Percentiles rank a stretch among this genome's conserved stretches.
phyloP scores from a whole-genome alignment of 2,329 filamentous ascomycete species.

The Trichoderma hamatum region DNA sequence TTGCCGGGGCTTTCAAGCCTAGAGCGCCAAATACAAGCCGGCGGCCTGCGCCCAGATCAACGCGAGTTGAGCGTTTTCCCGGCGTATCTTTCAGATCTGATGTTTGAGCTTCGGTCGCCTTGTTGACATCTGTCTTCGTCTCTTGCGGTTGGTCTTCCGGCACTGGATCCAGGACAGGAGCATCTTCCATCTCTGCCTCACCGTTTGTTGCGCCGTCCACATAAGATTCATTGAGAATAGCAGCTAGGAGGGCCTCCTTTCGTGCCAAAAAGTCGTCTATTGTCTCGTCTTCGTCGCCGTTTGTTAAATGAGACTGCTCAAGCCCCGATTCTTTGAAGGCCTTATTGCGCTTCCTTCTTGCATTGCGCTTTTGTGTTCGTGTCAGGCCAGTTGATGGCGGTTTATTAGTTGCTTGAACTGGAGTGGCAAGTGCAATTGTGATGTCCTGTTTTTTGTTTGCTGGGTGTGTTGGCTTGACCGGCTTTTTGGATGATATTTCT shows the following conservation, averaged over 20 bases:
- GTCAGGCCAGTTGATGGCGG: constrained; percentile 42
- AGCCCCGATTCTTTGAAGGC: constrained; percentile 27
- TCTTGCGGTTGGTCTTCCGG: background rate
- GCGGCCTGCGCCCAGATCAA: constrained; percentile 62
- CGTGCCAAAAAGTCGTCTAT: constrained; percentile 42
- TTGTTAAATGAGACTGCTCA: constrained; percentile 28
- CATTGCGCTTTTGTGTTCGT: constrained; percentile 56
- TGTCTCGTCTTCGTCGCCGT: constrained; percentile 21
- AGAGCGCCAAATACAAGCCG: constrained; percentile 73
- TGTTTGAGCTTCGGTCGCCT: background rate
- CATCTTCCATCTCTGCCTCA: background rate
- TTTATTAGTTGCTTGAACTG: background rate
- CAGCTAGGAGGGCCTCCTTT: constrained; percentile 46
- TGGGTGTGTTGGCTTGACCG: background rate
- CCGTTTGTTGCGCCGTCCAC: background rate
- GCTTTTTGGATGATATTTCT: constrained; percentile 42
- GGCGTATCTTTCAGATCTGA: constrained; percentile 15
- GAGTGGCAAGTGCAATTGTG: background rate
- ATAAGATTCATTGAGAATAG: constrained; percentile 30
- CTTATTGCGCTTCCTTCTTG: constrained; percentile 49
- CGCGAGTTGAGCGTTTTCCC: constrained; percentile 28
- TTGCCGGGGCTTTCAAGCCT: constrained; percentile 69
- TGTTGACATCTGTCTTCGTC: background rate
- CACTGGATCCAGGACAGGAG: background rate
- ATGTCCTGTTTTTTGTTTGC: background rate